A percentile compares a stretch with the other conserved stretches of the same genome.
Conservation (phyloP, 768 basidiomycete genomes). For the Pulveroboletus ravenelii region DNA sequence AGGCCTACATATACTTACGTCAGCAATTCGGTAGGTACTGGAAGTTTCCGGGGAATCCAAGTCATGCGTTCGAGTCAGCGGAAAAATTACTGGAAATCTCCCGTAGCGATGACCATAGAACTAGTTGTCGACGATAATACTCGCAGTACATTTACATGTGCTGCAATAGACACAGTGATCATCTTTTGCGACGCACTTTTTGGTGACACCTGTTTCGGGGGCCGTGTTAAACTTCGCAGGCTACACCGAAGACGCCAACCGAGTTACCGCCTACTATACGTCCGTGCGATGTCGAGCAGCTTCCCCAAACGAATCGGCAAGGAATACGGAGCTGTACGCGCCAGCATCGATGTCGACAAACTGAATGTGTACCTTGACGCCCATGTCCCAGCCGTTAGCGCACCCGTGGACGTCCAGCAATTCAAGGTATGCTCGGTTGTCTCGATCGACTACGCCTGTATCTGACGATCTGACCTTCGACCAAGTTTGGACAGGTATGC, state of each 20-base stretch:
- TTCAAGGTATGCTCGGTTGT: constrained; percentile 63
- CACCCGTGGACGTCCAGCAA: constrained; percentile 80
- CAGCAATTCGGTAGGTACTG: constrained; percentile 15
- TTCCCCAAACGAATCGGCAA: constrained; percentile 55
- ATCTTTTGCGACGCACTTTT: not conserved
- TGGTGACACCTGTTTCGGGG: not conserved
- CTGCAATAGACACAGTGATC: not conserved
- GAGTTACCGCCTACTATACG: not conserved
- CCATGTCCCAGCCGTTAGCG: constrained; percentile 49
- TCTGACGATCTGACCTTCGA: not conserved
- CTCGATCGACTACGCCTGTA: not conserved
- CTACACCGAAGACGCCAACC: too few relatives aligned
- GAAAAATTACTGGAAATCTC: not conserved
- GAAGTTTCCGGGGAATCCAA: constrained; percentile 14
- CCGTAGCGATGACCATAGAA: not conserved
- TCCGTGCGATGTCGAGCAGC: constrained; percentile 19
- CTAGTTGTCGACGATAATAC: too few relatives aligned
- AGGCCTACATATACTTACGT: constrained; percentile 29
- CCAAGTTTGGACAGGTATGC: constrained; percentile 81
- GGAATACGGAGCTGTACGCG: constrained; percentile 70
- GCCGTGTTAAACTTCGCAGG: too few relatives aligned
- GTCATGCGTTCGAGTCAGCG: constrained; percentile 4
- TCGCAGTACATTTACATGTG: not conserved
- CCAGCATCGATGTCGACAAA: constrained; percentile 57
- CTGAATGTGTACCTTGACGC: constrained; percentile 63